These are phyloP conservation scores for Talaromyces sp. DNA, from an alignment of 2,329 filamentous ascomycete species.

Conservation along the genomic window DNA sequence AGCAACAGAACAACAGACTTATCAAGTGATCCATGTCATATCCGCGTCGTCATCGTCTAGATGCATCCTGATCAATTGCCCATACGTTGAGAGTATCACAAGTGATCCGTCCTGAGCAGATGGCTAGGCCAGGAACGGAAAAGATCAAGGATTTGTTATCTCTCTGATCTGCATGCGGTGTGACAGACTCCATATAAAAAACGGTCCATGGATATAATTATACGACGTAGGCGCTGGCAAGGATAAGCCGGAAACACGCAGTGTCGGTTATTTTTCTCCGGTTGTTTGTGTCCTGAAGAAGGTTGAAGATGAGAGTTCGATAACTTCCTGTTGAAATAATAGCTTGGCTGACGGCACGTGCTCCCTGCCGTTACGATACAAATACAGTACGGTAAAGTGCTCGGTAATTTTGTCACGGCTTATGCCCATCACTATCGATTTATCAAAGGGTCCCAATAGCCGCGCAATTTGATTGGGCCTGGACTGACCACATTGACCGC, in stretches of 20 bases:
- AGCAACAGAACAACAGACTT: neutral
- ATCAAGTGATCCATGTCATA: neutral
- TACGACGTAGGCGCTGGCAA: neutral
- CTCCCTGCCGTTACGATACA: neutral
- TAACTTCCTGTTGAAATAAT: too few relatives aligned
- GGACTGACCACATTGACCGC: neutral
- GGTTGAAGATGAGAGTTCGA: too few relatives aligned
- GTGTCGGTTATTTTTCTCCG: neutral
- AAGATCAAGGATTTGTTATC: neutral
- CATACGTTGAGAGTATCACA: neutral
- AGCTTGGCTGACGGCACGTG: neutral
- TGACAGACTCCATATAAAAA: neutral
- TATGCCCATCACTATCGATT: conserved; percentile 1
- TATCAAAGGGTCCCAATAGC: neutral
- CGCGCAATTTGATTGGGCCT: neutral
- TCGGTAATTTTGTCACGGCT: neutral
- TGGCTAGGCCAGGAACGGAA: neutral
- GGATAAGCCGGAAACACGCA: neutral
- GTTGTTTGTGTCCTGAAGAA: neutral
- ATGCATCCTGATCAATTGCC: neutral
- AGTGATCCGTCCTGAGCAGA: neutral
- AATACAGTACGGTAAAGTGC: neutral
- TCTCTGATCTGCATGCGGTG: neutral
- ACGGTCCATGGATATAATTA: neutral
- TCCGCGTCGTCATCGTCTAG: neutral